Base-by-base conservation (phyloP, 345 rosid species). In the Citrus reticulata region DNA sequence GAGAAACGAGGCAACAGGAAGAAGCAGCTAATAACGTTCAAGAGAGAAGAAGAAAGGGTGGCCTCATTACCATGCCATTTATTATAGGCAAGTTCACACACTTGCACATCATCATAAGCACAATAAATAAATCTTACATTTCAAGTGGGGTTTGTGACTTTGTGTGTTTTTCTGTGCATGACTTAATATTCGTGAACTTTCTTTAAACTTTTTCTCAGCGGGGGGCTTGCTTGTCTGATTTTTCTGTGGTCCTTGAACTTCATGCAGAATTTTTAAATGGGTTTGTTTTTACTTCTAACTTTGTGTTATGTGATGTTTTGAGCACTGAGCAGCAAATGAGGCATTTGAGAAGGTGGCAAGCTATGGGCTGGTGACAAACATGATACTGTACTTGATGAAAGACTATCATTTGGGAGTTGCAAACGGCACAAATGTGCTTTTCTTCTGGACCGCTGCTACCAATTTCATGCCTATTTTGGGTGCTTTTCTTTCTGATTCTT, bases 281-380 rank as follows among this genome's bases (percentile, higher is more conserved):
- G 22, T 17, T 54, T 54, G 58, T 54, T 54, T 54, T 17, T 17
- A 19, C 35, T 64, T 29, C 32, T 9, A 16, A 16, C 14, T 30
- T 20, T 65, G 70, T n/a, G 22, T 63, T 66, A 40, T 37, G 49
- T 20, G 58, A 54, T 54, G 46, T 19, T 35, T 46, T 46, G 51
- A 13, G 51, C 51, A 46, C 51, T 66, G 70, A 35, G 49, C 84
- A 93, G 97, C 89, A 64, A 93, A 93, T 73, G 97, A 93, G 88
- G 90, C 93, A 39, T 88, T 93, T 32, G 97, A 93, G 89, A 90
- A 88, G 83, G 92, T 93, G 83, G 90, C 97, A 37, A 90, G 95
- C 77, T 93, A 93, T 82, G 97, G 97, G 40, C 66, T 93, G 77
- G 13, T 83, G 58, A 86, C 93, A 55, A 91, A 93, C 83, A 93